phyloP scores from a whole-genome alignment of 805 yeast species.

The Kodamaea lidongshanica region DNA sequence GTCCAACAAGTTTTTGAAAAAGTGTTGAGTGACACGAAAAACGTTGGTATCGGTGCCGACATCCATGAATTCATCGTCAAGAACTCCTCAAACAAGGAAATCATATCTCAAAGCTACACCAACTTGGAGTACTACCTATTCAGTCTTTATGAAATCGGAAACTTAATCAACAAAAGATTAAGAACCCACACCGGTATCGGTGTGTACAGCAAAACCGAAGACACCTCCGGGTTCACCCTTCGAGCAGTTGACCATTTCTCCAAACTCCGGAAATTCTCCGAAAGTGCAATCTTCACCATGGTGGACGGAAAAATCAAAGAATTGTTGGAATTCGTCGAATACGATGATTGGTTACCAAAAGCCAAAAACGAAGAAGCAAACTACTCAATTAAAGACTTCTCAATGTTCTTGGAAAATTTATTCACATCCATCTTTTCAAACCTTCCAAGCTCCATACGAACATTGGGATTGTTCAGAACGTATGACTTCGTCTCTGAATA shows the following conservation, averaged over 20 bases:
- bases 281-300: slow-evolving; percentile 71
- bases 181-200: slow-evolving; percentile 34
- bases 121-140: slow-evolving; percentile 81
- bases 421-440: slow-evolving; percentile 79
- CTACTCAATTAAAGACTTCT: slow-evolving; percentile 72
- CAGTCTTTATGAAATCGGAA: slow-evolving; percentile 67
- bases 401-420: slow-evolving; percentile 76
- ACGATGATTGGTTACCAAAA: slow-evolving; percentile 67
- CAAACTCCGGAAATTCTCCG: slow-evolving; percentile 63
- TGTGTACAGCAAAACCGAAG: slow-evolving; percentile 34
- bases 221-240: slow-evolving; percentile 31
- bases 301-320: slow-evolving; percentile 77
- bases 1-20: slow-evolving; percentile 59
- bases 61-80: slow-evolving; percentile 54
- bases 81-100: slow-evolving; percentile 75
- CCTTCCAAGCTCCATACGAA: slow-evolving; percentile 70
- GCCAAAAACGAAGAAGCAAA: slow-evolving; percentile 56
- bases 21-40: slow-evolving; percentile 47
- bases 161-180: slow-evolving; percentile 32
- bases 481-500: slow-evolving; percentile 77
- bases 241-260: slow-evolving; percentile 51
- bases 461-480: slow-evolving; percentile 76
- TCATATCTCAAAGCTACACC: slow-evolving; percentile 80
- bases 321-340: slow-evolving; percentile 76
- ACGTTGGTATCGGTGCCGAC: slow-evolving; percentile 53